Percentiles rank a stretch among this genome's conserved stretches.
Evolutionary conservation across 768 basidiomycete species (phyloP).

Genomic region (Agaricus bisporus): DNA sequence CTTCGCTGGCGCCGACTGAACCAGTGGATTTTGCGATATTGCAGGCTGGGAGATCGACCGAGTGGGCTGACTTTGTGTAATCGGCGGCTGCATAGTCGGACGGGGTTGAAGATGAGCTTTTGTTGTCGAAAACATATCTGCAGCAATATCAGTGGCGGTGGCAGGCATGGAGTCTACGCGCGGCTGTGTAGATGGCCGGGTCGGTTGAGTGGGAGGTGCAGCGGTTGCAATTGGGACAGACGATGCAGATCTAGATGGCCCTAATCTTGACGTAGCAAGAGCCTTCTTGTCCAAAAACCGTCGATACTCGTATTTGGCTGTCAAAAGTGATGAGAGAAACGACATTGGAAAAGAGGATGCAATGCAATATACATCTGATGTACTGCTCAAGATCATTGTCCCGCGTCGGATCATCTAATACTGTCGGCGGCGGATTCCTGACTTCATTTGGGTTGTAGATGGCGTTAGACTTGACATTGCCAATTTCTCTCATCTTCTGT

Average conservation of each 20-base stretch:
- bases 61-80: constrained; percentile 16
- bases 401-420: constrained; percentile 69
- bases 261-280: constrained; percentile 40
- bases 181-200: constrained; percentile 6
- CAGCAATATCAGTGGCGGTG: constrained; percentile 10
- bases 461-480: constrained; percentile 77
- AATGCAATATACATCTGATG: constrained; percentile 62
- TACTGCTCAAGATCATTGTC: constrained; percentile 90
- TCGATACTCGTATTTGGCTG: constrained; percentile 79
- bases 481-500: constrained; percentile 73
- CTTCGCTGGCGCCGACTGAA: constrained; percentile 15
- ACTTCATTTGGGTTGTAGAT: constrained; percentile 80
- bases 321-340: background rate
- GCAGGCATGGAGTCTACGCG: background rate
- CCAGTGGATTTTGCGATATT: constrained; percentile 9
- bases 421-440: constrained; percentile 77
- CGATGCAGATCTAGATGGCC: constrained; percentile 33
- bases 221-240: constrained; percentile 19
- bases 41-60: constrained; percentile 21
- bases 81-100: constrained; percentile 7
- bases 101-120: constrained; percentile 10
- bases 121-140: constrained; percentile 12
- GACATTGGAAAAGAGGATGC: background rate
- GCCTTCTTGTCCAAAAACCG: constrained; percentile 51
- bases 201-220: constrained; percentile 7